Conservation (phyloP, 2,329 filamentous ascomycete species). For the Fusarium stilboides region DNA sequence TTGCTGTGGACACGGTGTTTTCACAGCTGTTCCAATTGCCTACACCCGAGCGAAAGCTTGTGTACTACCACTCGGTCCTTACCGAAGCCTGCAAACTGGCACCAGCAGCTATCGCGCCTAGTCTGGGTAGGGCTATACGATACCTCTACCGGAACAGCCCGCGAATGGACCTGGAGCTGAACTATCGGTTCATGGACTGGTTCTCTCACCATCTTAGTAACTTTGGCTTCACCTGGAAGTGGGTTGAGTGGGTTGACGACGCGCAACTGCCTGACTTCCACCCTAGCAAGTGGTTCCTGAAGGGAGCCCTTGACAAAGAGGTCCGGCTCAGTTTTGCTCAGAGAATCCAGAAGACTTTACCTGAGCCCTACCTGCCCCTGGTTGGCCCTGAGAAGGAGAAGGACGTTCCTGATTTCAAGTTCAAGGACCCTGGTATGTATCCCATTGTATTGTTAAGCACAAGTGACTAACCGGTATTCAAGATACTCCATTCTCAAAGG, state of each 20-base stretch:
- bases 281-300: slow-evolving; percentile 93
- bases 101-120: slow-evolving; percentile 95
- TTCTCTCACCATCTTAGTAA: slow-evolving; percentile 98
- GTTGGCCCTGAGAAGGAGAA: slow-evolving; percentile 92
- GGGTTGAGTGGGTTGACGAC: slow-evolving; percentile 96
- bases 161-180: slow-evolving; percentile 88
- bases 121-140: slow-evolving; percentile 91
- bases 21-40: slow-evolving; percentile 94
- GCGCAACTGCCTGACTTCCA: slow-evolving; percentile 82
- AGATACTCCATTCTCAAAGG: slow-evolving; percentile 85
- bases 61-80: slow-evolving; percentile 96
- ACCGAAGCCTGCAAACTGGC: slow-evolving; percentile 97
- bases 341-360: slow-evolving; percentile 93
- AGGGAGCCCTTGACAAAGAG: slow-evolving; percentile 93
- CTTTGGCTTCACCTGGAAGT: slow-evolving; percentile 99
- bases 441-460: neutral
- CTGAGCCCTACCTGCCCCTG: slow-evolving; percentile 83
- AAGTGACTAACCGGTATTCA: slow-evolving; percentile 1
- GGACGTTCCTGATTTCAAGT: slow-evolving; percentile 97
- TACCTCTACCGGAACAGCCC: slow-evolving; percentile 89
- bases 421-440: slow-evolving; percentile 77
- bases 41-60: slow-evolving; percentile 88
- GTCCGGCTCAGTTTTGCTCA: slow-evolving; percentile 97
- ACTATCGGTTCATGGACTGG: slow-evolving; percentile 94
- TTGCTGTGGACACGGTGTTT: slow-evolving; percentile 97